Percentiles rank a stretch among this genome's conserved stretches.
These are phyloP conservation scores for Ordospora pajunii DNA, from an alignment of 371 early-diverging fungal species.

Conservation along the genomic window DNA sequence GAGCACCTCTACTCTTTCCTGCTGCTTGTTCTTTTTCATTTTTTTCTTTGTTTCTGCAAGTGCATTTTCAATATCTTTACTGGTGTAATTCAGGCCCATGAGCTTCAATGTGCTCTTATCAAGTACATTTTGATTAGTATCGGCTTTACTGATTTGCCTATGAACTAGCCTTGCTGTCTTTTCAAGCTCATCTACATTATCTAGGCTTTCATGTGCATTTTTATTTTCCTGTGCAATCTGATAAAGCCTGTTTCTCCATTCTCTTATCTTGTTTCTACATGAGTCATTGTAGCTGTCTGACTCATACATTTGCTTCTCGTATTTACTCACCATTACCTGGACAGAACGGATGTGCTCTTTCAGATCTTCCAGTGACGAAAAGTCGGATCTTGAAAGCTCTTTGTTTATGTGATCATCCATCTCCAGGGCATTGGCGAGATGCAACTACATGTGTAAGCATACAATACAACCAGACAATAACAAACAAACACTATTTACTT, in stretches of 20 bases:
- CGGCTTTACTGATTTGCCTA: slow-evolving; percentile 53
- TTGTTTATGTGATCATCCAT: slow-evolving; percentile 14
- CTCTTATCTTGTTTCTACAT: neutral
- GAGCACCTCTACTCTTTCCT: slow-evolving; percentile 36
- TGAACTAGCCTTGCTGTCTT: slow-evolving; percentile 37
- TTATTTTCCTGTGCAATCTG: neutral
- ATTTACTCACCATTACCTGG: slow-evolving; percentile 13
- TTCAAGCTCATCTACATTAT: slow-evolving; percentile 39
- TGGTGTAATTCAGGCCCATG: slow-evolving; percentile 49
- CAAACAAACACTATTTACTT: slow-evolving; percentile 29
- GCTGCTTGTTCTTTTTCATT: slow-evolving; percentile 18
- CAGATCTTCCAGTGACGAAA: slow-evolving; percentile 18
- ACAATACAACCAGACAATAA: neutral
- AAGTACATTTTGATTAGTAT: slow-evolving; percentile 39
- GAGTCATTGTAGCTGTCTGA: slow-evolving; percentile 4
- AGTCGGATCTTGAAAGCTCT: slow-evolving; percentile 14
- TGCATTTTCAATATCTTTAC: slow-evolving; percentile 50
- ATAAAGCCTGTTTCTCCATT: slow-evolving; percentile 13
- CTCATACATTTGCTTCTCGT: slow-evolving; percentile 39
- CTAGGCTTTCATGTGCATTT: neutral
- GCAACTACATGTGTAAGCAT: neutral
- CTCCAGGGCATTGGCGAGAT: neutral
- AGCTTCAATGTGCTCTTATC: slow-evolving; percentile 51
- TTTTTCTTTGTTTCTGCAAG: slow-evolving; percentile 37
- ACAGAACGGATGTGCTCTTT: neutral